phyloP scores from a whole-genome alignment of 148 eudicot genomes.

The Silene latifolia region DNA sequence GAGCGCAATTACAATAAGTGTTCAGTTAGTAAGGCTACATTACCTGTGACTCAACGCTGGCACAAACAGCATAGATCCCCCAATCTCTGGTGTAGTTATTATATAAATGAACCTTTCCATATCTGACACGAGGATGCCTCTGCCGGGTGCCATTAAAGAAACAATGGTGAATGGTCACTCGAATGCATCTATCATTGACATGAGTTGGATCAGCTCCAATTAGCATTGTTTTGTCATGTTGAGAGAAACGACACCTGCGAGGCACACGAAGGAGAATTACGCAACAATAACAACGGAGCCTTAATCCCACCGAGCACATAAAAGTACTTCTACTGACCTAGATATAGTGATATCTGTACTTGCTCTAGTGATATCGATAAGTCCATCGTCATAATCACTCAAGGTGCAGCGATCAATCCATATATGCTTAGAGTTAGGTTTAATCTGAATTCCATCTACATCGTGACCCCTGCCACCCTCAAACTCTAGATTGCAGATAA shows the following conservation, averaged over 20 bases:
- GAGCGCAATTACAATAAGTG: background rate
- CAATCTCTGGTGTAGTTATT: constrained; percentile 89
- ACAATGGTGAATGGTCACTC: constrained; percentile 87
- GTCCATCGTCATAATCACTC: constrained; percentile 76
- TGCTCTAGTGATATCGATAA: constrained; percentile 76
- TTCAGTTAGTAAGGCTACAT: background rate
- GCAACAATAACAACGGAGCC: background rate
- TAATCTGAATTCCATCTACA: constrained; percentile 89
- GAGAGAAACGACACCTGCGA: constrained; percentile 69
- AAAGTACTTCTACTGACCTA: constrained; percentile 37
- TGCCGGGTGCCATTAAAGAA: constrained; percentile 88
- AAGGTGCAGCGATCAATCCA: constrained; percentile 96
- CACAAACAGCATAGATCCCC: constrained; percentile 92
- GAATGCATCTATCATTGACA: constrained; percentile 64
- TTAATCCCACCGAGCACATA: background rate
- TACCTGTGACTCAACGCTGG: constrained; percentile 94
- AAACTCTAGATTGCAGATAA: constrained; percentile 76
- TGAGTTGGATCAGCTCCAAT: constrained; percentile 84
- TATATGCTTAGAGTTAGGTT: constrained; percentile 81
- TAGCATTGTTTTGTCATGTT: constrained; percentile 89
- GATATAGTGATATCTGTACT: constrained; percentile 92
- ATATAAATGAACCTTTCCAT: constrained; percentile 84
- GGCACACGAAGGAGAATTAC: constrained; percentile 5
- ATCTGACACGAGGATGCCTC: constrained; percentile 88
- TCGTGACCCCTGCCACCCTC: constrained; percentile 90